Conservation (phyloP, 2,329 filamentous ascomycete species). For the Dactylellina cionopaga region DNA sequence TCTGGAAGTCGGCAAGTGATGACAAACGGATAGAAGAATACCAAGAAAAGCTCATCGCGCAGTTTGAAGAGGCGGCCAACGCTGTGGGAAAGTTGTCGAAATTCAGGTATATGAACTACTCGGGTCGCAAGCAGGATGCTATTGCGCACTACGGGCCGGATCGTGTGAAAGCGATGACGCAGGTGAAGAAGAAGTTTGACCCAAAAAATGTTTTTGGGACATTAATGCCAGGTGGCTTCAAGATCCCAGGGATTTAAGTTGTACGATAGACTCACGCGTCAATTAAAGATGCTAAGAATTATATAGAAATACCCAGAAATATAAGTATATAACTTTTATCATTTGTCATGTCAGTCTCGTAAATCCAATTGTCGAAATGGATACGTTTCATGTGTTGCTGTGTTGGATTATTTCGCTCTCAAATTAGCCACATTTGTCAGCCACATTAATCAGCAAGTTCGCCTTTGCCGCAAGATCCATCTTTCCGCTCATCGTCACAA, state of each 20-base stretch:
- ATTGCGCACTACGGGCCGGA: conserved; percentile 61
- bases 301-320: no score
- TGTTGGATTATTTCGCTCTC: no score
- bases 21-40: conserved; percentile 12
- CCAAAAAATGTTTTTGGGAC: conserved; percentile 58
- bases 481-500: no score
- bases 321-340: no score
- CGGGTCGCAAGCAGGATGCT: conserved; percentile 62
- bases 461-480: no score
- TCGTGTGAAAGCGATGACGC: conserved; percentile 58
- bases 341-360: no score
- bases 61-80: conserved; percentile 57
- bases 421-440: no score
- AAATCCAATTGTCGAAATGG: no score
- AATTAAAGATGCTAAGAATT: no score
- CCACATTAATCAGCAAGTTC: no score
- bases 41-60: conserved; percentile 41
- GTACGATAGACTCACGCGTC: no score
- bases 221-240: conserved; percentile 59
- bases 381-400: no score
- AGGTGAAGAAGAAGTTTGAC: conserved; percentile 56
- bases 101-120: conserved; percentile 65
- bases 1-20: conserved; percentile 13
- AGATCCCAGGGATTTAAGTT: conserved; percentile 53
- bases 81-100: conserved; percentile 59